Percentiles rank a stretch among this genome's conserved stretches.
Conservation (phyloP, 2,329 filamentous ascomycete genomes). For the Epicoccum sorghinum region DNA sequence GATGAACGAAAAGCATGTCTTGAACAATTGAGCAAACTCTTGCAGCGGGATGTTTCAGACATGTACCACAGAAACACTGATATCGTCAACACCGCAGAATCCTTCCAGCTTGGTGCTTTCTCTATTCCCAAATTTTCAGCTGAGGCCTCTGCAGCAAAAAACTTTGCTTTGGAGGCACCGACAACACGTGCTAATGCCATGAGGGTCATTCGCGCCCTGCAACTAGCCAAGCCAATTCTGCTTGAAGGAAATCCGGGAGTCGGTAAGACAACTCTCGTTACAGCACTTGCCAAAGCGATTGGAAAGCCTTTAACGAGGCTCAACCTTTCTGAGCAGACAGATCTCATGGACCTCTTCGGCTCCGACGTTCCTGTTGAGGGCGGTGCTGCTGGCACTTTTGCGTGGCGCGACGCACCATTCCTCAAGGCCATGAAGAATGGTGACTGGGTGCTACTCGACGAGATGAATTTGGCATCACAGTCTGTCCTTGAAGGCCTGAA, state of each 20-base stretch:
- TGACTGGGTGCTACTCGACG: slow-evolving; percentile 94
- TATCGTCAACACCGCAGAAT: slow-evolving; percentile 60
- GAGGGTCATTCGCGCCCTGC: slow-evolving; percentile 86
- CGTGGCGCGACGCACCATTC: slow-evolving; percentile 95
- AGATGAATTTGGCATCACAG: slow-evolving; percentile 98
- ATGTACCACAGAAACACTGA: slow-evolving; percentile 70
- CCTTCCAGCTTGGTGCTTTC: slow-evolving; percentile 77
- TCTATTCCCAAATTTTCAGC: slow-evolving; percentile 62
- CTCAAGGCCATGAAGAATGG: slow-evolving; percentile 95
- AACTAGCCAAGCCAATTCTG: slow-evolving; percentile 87
- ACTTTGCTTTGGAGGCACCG: slow-evolving; percentile 83
- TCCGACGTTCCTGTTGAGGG: slow-evolving; percentile 95
- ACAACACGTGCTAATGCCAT: slow-evolving; percentile 91
- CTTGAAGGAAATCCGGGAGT: slow-evolving; percentile 98
- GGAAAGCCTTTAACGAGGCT: slow-evolving; percentile 88
- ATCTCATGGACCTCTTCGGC: slow-evolving; percentile 95
- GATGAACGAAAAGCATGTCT: slow-evolving; percentile 77
- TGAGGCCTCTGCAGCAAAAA: slow-evolving; percentile 56
- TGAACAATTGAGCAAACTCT: slow-evolving; percentile 70
- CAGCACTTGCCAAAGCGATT: slow-evolving; percentile 79
- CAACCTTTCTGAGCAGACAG: slow-evolving; percentile 97
- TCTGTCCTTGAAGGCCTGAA: slow-evolving; percentile 96
- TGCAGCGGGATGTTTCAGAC: slow-evolving; percentile 65
- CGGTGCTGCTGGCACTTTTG: slow-evolving; percentile 87
- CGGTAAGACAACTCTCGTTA: slow-evolving; percentile 92